Evolutionary conservation across 176 grass and related monocot genomes (phyloP), one percentile per base, ranked within the genome.

Genomic region (Raddia guianensis): DNA sequence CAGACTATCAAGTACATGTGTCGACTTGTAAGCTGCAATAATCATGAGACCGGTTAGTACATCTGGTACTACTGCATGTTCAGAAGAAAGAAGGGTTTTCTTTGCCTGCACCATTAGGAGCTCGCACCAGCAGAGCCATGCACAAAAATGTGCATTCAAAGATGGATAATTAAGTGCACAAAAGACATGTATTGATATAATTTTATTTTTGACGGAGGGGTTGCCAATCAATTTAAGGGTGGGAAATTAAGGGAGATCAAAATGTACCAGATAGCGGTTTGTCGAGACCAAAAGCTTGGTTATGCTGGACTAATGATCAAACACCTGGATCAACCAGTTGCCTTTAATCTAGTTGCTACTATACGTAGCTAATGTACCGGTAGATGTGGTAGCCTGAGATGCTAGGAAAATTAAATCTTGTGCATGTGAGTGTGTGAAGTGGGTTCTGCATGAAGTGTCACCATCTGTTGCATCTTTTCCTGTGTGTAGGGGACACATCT

Each of bases 351-450:
- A 73, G 9, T 9, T 53, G 33, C 50, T 11, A 19, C 46, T 70
- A 43, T 27, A 27, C 27, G 27, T 13, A 81, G 53, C 53, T 80
- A 47, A 48, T 58, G 56, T 60, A 60, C 3, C 11, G 12, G 10
- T 32, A 9, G 47, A 49, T 49, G 66, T 47, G 27, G 35, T 48
- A 42, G 69, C 13, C 45, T 66, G 46, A 82, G 56, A 63, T 70
- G 65, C 40, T 7, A 54, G 6, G 58, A 21, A 33, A 33, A 62
- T 51, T 47, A 53, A 64, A 73, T 35, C 70, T 58, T 76, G 64
- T 82, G 83, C 87, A 82, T 82, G 78, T 89, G 87, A 82, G 72
- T 67, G 59, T 67, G 58, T 82, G 73, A 62, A 86, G 79, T 90
- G 83, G 83, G 53, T 45, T 82, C 20, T 79, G 83, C 61, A 86